Percentiles rank a stretch among this genome's conserved stretches.
These are phyloP conservation scores for Fonsecaea nubica DNA, from an alignment of 2,329 filamentous ascomycete genomes.

Conservation along the genomic window DNA sequence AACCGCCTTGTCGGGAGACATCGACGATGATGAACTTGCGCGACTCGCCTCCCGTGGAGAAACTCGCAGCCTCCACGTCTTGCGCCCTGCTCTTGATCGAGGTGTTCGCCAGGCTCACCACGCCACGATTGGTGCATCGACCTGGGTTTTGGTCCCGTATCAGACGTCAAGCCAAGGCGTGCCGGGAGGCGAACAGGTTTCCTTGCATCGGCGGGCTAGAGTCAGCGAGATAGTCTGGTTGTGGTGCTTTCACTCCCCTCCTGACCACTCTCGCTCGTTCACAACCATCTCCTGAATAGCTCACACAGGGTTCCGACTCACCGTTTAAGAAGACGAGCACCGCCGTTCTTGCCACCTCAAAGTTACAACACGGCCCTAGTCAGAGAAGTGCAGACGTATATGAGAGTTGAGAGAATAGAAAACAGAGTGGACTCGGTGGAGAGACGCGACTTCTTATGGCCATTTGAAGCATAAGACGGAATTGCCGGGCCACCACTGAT, in stretches of 20 bases:
- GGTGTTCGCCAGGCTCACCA: neutral
- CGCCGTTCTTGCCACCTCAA: neutral
- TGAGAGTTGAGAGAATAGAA: constrained; percentile 5
- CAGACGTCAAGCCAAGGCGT: constrained; percentile 4
- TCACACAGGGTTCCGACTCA: neutral
- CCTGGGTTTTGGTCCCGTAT: neutral
- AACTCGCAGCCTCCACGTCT: neutral
- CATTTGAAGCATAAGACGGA: constrained; percentile 8
- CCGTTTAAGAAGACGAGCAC: neutral
- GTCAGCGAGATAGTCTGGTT: neutral
- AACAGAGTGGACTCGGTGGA: neutral
- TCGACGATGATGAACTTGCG: constrained; percentile 2
- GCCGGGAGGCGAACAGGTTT: neutral
- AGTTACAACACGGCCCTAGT: neutral
- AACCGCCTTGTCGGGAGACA: neutral
- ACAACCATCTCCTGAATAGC: neutral
- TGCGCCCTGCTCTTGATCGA: constrained; percentile 4
- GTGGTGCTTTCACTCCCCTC: neutral
- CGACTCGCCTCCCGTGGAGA: constrained; percentile 6
- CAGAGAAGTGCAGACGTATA: neutral
- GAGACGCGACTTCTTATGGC: constrained; percentile 17
- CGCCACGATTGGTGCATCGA: neutral
- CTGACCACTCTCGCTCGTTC: neutral
- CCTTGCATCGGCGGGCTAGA: constrained; percentile 1
- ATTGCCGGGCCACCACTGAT: neutral